Base-by-base conservation (phyloP, 768 basidiomycete genomes). In the Termitomyces titanicus region DNA sequence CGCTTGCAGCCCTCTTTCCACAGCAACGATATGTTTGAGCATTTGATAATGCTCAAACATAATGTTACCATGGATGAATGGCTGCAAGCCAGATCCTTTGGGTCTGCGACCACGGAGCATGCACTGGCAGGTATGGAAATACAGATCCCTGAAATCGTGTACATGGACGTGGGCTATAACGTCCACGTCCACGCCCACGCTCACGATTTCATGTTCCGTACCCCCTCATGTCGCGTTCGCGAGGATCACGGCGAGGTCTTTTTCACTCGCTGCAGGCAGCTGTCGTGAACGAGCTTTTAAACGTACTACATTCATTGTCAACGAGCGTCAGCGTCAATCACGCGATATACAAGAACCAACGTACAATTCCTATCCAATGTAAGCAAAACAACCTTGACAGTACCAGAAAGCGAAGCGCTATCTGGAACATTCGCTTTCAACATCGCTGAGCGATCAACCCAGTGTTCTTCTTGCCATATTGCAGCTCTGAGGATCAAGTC, bases 401-500 rank as follows among this genome's bases (percentile, higher is more conserved):
- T 81, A 58, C 68, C 70, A 20, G 54, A 57, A 25, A 71, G 66
- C 18, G 70, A 72, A 22, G 80, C 78, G 45, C 65, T 70, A 15
- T 65, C 60, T 24, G 65, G 68, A 8, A 66, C 61, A 18, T 64
- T 61, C 17, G 70, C 68, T 56, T 80, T 81, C 48, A 98, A 78
- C 67, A 96, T 73, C 3, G 75, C 76, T 0, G 92, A 86, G 17
- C 94, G 85, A 72, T 96, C 92, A 33, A 86, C 74, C 85, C 94
- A 98, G 66, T 98, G 93, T 33, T 93, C 89, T 51, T 89, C 81
- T 65, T 98, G 96, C 91, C 94, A 98, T 47, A 90, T 80, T 17
- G 92, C 94, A 34, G 94, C 89, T 64, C 90, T 88, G 42, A 98
- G 79, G 55, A 99, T 97, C 51, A 95, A 77, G 64, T 98, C 96